Percentiles rank a stretch among this genome's conserved stretches.
phyloP scores from a whole-genome alignment of 1,139 yeast species.

The Scheffersomyces segobiensis region DNA sequence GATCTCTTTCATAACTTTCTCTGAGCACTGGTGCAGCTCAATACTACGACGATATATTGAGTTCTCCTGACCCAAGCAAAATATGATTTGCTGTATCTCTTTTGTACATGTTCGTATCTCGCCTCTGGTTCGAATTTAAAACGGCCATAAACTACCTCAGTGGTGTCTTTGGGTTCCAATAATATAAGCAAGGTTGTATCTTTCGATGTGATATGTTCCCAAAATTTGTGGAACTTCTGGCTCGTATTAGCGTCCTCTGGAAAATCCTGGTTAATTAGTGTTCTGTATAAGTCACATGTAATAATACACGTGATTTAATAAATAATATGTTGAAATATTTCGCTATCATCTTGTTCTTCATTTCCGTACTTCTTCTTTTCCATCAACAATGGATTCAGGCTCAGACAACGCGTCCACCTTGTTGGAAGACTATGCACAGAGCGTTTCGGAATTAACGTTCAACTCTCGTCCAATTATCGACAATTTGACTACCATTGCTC shows the following conservation, averaged over 20 bases:
- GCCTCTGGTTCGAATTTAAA: too few species aligned
- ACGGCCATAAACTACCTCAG: too few species aligned
- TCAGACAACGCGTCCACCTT: constrained; percentile 4
- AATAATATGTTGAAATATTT: background rate
- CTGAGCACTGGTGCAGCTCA: too few species aligned
- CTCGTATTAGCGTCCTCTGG: background rate
- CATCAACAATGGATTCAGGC: constrained; percentile 6
- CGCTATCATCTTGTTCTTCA: background rate
- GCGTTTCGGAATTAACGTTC: constrained; percentile 76
- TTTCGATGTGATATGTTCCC: too few species aligned
- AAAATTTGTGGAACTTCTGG: too few species aligned
- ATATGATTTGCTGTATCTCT: too few species aligned
- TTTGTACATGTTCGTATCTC: too few species aligned
- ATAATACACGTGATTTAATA: background rate
- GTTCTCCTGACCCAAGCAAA: too few species aligned
- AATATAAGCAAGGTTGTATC: too few species aligned
- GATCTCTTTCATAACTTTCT: too few species aligned
- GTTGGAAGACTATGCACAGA: constrained; percentile 59
- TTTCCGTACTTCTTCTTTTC: background rate
- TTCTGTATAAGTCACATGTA: background rate
- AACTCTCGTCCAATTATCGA: constrained; percentile 90
- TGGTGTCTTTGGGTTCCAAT: too few species aligned
- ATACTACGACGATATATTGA: too few species aligned
- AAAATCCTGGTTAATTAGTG: background rate
- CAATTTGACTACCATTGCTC: constrained; percentile 82